Base-by-base conservation (phyloP, 2,329 filamentous ascomycete species). In the Fonsecaea multimorphosa region DNA sequence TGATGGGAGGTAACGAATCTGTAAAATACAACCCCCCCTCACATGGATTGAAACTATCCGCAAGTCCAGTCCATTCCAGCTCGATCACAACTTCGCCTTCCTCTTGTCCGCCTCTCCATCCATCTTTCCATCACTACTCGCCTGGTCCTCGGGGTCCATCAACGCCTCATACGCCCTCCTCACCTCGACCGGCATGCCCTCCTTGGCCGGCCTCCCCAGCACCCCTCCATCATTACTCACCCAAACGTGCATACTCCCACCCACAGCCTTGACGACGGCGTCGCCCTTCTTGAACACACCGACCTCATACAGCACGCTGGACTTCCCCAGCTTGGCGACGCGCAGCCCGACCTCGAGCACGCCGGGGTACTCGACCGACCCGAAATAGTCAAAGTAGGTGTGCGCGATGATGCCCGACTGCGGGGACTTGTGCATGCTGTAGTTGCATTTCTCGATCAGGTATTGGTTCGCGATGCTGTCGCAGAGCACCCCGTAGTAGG, bases 381-480 rank as follows among this genome's bases (percentile, higher is more conserved):
- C 87, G 74, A 97, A 91, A 78, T 92, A 97, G 79, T 96, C 89
- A 74, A 89, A 93, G 76, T 93, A 89, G 1, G 91, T 90, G 74
- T 93, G 91, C 1, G 93, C 93, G 56, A 95, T 92, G 29, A 98
- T 85, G 24, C 91, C 92, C 70, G 95, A 91, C 72, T 93, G 89
- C 2, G 85, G 76, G 2, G 90, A 90, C 4, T 84, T 85, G 8
- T 86, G 85, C 3, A 92, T 93, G 69, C 90, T 79, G 61, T 96
- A 86, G 11, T 85, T 85, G 77, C 92, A 96, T 73, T 91, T 83
- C 60, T 89, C 83, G 67, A 96, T 92, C 19, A 98, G 86, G 77
- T 95, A 98, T 56, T 89, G 85, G 78, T 97, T 98, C 76, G 96
- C 88, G 65, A 96, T 87, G 1, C 91, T 93, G 80, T 98, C 94